Evolutionary conservation across 1,139 yeast species (phyloP), one percentile per base, ranked within the genome.

Genomic region (Debaryomyces fabryi): DNA sequence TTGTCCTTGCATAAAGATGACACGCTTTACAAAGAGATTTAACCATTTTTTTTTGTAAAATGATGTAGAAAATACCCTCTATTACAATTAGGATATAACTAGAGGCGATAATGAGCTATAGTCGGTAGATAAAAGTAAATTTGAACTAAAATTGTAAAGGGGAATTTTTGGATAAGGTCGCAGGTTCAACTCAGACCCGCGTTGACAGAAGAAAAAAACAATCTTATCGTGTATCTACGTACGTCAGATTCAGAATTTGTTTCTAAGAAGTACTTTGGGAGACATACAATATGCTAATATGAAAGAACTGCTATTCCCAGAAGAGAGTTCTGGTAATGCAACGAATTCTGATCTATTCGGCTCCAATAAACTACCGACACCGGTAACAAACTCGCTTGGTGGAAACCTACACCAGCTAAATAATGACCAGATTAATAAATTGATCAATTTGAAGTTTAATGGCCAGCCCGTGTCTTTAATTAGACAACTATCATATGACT

Each of bases 1-100:
- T 88, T 91, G 95, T 91, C 95, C 95, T 91, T 88, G 96, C 95
- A 88, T 88, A 88, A 88, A 91, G 96, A 87, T 87, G 95, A 87
- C 95, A 87, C 93, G 93, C 95, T 86, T 82, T 86, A 85, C 91
- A 87, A 87, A 87, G 95, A 88, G 95, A 87, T 88, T 86, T 84
- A 81, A 74, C 78, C 76, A 78, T 83, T 85, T 86, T 86, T 86
- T 87, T 72, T 54, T 15, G 39, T 21, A 36, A 21, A 21, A 4
- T 15, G 16, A 9, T 27, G 15, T 15, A 10, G n/a, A 37, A 29
- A 5, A 33, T 30, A 6, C 20, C 4, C 2, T 7, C 7, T 9
- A 16, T 6, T 5, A 15, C 6, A 3, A 5, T 3, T 32, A 29
- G 32, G 12, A 15, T 32, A 15, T 18, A 32, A 4, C 18, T 7